Percentiles rank a stretch among this genome's conserved stretches.
phyloP scores from a whole-genome alignment of 2,329 filamentous ascomycete species.

The Fusarium poae region DNA sequence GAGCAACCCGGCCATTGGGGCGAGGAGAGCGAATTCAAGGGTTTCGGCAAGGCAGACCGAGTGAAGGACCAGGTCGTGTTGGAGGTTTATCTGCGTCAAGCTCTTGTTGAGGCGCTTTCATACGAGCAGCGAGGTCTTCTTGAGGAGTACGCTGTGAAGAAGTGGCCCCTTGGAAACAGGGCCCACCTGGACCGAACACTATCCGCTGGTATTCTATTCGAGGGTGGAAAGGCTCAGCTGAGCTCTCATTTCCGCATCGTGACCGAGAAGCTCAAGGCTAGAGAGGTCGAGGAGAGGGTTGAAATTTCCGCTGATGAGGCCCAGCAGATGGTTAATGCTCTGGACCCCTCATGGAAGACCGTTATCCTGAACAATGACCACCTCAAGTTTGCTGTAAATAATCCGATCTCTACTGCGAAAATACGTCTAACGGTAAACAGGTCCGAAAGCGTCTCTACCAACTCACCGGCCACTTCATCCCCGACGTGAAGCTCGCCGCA shows the following conservation, averaged over 20 bases:
- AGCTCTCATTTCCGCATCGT: conserved; percentile 55
- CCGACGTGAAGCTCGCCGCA: conserved; percentile 75
- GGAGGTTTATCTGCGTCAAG: conserved; percentile 63
- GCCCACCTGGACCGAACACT: conserved; percentile 55
- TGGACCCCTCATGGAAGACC: conserved; percentile 69
- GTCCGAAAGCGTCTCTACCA: conserved; percentile 84
- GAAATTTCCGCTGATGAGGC: conserved; percentile 57
- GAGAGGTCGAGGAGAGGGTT: conserved; percentile 46
- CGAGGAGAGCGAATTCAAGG: conserved; percentile 58
- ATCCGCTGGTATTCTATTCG: conserved; percentile 55
- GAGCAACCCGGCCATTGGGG: conserved; percentile 66
- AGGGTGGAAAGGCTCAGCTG: conserved; percentile 58
- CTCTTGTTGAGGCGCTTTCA: conserved; percentile 65
- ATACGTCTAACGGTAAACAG: conserved; percentile 61
- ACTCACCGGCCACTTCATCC: conserved; percentile 80
- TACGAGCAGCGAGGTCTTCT: conserved; percentile 54
- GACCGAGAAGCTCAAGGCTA: conserved; percentile 51
- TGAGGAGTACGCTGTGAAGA: conserved; percentile 51
- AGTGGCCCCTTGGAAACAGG: conserved; percentile 52
- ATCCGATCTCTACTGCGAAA: fast-evolving
- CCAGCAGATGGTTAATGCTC: conserved; percentile 58
- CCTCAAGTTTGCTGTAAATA: conserved; percentile 80
- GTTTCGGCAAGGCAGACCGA: conserved; percentile 59
- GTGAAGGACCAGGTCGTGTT: conserved; percentile 60
- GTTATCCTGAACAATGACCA: conserved; percentile 67